Evolutionary conservation across 257 asterid species (phyloP), one percentile per base, ranked within the genome.

Genomic region (Craterostigma plantagineum): DNA sequence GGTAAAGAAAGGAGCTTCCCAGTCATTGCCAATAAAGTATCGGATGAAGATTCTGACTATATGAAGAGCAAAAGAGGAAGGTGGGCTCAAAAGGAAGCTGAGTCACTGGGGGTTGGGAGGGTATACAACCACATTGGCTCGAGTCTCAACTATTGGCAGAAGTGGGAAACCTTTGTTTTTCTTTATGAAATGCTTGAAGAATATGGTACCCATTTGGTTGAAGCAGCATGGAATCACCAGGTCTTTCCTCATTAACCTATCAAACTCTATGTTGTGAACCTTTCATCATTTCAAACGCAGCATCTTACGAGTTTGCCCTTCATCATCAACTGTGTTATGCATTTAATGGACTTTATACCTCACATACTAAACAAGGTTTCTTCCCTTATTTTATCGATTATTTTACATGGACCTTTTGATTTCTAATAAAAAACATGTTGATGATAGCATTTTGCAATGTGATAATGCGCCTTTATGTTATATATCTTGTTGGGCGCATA

Each of bases 161-260:
- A 76, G 65, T 86, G 96, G 96, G 94, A 72, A 65, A 76, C 92
- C 56, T 86, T 86, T 66, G 71, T 68, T 52, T 75, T 86, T 63
- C 77, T 77, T 35, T 86, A 81, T 78, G 94, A 86, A 73, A 81
- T 81, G 94, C 96, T 86, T 45, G 96, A 86, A 65, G 96, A 86
- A 61, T 86, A 65, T 62, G 96, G 96, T 60, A 77, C 92, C 55
- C 96, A 86, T 64, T 78, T 86, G 78, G 96, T 86, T 51, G 96
- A 75, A 67, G 96, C 96, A 57, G 96, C 94, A 48, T 86, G 94
- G 96, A 66, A 63, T 69, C 86, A 81, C 75, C 96, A 86, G 94
- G 96, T 86, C 57, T 39, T 64, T 35, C 23, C 43, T 47, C 54
- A 33, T 48, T 27, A 13, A 9, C 23, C n/a, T 14, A 14, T 40